Percentiles rank a stretch among this genome's conserved stretches.
Conservation (phyloP, 2,329 filamentous ascomycete genomes). For the Aureobasidium sp. region DNA sequence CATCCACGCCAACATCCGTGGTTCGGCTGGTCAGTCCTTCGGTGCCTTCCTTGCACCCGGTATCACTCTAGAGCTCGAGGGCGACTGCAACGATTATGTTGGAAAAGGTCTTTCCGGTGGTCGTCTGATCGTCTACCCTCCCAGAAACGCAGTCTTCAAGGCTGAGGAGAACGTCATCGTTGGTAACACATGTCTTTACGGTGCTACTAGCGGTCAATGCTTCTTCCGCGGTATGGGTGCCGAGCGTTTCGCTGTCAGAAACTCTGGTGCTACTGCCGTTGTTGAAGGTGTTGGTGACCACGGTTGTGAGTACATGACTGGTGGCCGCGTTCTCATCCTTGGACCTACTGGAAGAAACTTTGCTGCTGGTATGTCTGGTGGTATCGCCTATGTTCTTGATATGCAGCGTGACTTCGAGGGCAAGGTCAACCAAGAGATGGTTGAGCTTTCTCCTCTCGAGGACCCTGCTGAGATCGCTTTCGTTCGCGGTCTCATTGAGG, state of each 20-base stretch:
- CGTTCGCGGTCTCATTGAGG: slow-evolving; percentile 83
- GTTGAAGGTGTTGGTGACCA: slow-evolving; percentile 96
- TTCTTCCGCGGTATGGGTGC: slow-evolving; percentile 97
- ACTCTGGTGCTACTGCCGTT: slow-evolving; percentile 91
- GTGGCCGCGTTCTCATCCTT: slow-evolving; percentile 79
- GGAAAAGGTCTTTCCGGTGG: slow-evolving; percentile 93
- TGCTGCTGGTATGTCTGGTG: slow-evolving; percentile 95
- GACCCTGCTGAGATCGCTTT: slow-evolving; percentile 85
- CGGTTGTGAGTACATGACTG: slow-evolving; percentile 98
- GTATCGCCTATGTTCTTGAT: slow-evolving; percentile 91
- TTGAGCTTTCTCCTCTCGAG: slow-evolving; percentile 75
- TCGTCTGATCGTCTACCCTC: slow-evolving; percentile 86
- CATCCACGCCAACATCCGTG: slow-evolving; percentile 92
- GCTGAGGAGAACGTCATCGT: slow-evolving; percentile 92
- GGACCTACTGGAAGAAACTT: slow-evolving; percentile 93
- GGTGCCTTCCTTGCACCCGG: slow-evolving; percentile 89
- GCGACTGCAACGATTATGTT: slow-evolving; percentile 93
- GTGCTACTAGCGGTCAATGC: slow-evolving; percentile 80
- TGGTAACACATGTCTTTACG: slow-evolving; percentile 91
- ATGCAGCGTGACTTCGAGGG: slow-evolving; percentile 80
- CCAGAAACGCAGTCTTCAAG: slow-evolving; percentile 83
- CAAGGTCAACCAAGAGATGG: slow-evolving; percentile 97
- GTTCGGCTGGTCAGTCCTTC: slow-evolving; percentile 92
- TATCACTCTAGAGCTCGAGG: slow-evolving; percentile 89
- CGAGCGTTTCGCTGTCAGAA: slow-evolving; percentile 92